Evolutionary conservation across 257 asterid genomes (phyloP).

Genomic region (Forsythia suspensa): DNA sequence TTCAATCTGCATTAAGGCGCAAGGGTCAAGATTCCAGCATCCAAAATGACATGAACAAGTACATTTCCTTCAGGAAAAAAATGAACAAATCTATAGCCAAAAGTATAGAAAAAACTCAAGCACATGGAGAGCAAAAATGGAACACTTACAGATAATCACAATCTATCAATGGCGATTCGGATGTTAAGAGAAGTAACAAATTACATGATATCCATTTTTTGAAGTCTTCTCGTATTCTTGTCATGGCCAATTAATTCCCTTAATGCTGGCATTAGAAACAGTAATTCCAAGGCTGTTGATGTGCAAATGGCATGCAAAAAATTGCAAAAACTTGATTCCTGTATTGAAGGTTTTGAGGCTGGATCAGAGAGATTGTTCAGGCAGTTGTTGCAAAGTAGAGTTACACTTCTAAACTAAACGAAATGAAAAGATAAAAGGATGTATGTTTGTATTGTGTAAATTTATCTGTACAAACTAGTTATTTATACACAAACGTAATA

Average conservation of each 20-base stretch:
- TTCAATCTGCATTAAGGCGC: conserved; percentile 53
- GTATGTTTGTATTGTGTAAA: too few species aligned
- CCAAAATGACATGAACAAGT: conserved; percentile 21
- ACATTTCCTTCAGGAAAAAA: conserved; percentile 39
- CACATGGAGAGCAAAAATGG: conserved; percentile 27
- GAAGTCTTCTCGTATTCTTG: conserved; percentile 41
- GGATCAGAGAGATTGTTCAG: conserved; percentile 44
- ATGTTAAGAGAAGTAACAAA: conserved; percentile 37
- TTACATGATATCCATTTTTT: conserved; percentile 33
- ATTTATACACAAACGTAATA: too few species aligned
- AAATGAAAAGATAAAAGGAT: too few species aligned
- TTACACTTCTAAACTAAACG: conserved; percentile 45
- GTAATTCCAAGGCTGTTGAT: conserved; percentile 32
- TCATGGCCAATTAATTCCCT: conserved; percentile 28
- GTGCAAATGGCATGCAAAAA: conserved; percentile 30
- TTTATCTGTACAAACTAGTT: too few species aligned
- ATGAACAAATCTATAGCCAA: conserved; percentile 37
- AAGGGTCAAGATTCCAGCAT: conserved; percentile 42
- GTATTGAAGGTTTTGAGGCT: conserved; percentile 36
- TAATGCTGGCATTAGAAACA: conserved; percentile 26
- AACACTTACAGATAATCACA: background rate
- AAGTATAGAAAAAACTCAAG: conserved; percentile 31
- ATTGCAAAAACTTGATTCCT: conserved; percentile 37
- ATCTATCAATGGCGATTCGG: conserved; percentile 12
- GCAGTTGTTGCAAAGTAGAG: conserved; percentile 41